These are phyloP conservation scores for Turritis glabra DNA, from an alignment of 345 rosid species.

Conservation along the genomic window DNA sequence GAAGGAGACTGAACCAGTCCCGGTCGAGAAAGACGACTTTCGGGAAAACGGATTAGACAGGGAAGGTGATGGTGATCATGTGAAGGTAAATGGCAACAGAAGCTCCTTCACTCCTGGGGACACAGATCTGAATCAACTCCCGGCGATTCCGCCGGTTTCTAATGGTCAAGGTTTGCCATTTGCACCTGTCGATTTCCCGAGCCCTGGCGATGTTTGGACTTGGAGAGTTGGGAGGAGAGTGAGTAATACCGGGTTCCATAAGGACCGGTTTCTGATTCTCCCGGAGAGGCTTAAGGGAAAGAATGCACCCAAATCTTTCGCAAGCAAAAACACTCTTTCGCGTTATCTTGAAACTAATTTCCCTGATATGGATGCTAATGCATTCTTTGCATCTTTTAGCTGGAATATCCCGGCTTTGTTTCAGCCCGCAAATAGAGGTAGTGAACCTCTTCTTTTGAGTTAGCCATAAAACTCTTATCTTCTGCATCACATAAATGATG, in stretches of 20 bases:
- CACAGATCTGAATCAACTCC: constrained; percentile 39
- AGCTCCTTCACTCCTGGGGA: constrained; percentile 24
- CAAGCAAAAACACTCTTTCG: constrained; percentile 55
- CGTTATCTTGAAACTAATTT: constrained; percentile 48
- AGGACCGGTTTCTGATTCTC: constrained; percentile 59
- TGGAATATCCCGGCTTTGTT: constrained; percentile 72
- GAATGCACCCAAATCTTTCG: constrained; percentile 41
- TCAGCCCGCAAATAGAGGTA: constrained; percentile 41
- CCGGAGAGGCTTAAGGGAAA: constrained; percentile 48
- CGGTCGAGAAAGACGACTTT: constrained; percentile 29
- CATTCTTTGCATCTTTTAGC: constrained; percentile 67
- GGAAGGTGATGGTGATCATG: not conserved
- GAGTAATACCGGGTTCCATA: constrained; percentile 44
- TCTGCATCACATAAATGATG: not conserved
- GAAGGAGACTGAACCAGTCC: constrained; percentile 8
- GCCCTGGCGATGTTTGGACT: constrained; percentile 76
- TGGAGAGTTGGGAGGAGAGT: constrained; percentile 90
- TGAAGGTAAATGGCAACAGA: constrained; percentile 30
- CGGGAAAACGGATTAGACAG: constrained; percentile 35
- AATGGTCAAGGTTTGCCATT: constrained; percentile 80
- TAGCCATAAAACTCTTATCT: not conserved
- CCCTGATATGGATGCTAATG: constrained; percentile 56
- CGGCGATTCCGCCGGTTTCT: constrained; percentile 47
- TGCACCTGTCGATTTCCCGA: constrained; percentile 81
- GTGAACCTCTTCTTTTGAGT: not conserved